Percentiles rank a stretch among this genome's conserved stretches.
Evolutionary conservation across 768 basidiomycete genomes (phyloP).

Genomic region (Rhizopogon rudus): DNA sequence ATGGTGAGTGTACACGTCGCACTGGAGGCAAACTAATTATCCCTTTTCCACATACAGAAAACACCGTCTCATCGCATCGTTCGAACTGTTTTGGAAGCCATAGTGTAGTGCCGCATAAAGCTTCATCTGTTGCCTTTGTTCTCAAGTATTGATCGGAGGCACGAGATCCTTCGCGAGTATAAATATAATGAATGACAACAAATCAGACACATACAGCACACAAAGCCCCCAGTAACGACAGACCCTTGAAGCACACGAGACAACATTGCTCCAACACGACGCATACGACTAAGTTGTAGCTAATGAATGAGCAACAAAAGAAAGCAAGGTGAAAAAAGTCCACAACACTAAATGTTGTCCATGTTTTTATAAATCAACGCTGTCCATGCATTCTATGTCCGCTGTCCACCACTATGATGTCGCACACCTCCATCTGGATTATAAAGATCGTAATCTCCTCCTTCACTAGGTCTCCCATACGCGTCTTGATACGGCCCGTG

Average conservation of each 20-base stretch:
- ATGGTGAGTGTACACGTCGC: neutral
- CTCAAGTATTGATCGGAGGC: too few species aligned
- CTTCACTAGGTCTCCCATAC: neutral
- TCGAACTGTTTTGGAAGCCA: too few species aligned
- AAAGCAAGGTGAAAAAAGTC: neutral
- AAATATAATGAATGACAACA: neutral
- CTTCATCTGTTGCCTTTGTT: too few species aligned
- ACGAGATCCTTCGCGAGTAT: neutral
- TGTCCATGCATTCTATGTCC: neutral
- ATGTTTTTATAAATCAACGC: neutral
- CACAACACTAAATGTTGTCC: neutral
- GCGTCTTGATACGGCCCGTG: constrained; percentile 33
- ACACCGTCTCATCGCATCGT: too few species aligned
- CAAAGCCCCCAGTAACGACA: neutral
- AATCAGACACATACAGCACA: neutral
- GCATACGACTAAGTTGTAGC: neutral
- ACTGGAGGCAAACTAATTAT: too few species aligned
- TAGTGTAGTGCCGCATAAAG: too few species aligned
- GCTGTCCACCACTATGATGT: neutral
- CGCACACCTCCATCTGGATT: neutral
- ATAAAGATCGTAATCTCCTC: constrained; percentile 7
- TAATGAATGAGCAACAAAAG: neutral
- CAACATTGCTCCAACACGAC: neutral
- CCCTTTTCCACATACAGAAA: neutral
- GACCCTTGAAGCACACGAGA: neutral